Base-by-base conservation (phyloP, 176 grass and related monocot genomes). In the Aegilops speltoides region DNA sequence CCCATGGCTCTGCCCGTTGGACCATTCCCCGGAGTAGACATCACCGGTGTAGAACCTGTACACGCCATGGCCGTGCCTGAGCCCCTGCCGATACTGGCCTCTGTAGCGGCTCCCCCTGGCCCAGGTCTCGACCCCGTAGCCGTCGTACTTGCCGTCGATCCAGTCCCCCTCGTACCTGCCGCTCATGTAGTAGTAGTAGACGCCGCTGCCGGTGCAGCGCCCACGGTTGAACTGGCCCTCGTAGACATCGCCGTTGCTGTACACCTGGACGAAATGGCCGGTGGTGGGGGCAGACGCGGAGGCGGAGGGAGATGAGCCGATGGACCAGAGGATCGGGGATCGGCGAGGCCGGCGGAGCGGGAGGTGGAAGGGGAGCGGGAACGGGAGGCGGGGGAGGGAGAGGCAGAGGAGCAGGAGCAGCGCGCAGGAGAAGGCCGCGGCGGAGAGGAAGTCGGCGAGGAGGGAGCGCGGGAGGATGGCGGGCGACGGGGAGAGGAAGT, bases 141-240 rank as follows among this genome's bases (percentile, higher is more conserved):
- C 92, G n/a, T 99, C 97, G 17, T 99, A 96, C 77, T 94, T 99
- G 68, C 91, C 94, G 15, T 96, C 94, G 50, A 96, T 73, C 96
- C 96, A 98, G 68, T 94, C 90, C 10, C 97, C 97, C 79, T 99
- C 97, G 40, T 96, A 99, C 71, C 94, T 91, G 66, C 97, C 97
- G 86, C 97, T 99, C 97, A 99, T 99, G 87, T 94, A 99, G 77
- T 99, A 99, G 77, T 96, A 94, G 85, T 99, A 99, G 6, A 99
- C 92, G 76, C 97, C 97, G 26, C 92, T 96, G n/a, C 97, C 97
- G 0, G 97, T 93, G 87, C 92, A 89, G 8, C 95, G 93, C 1
- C 92, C 90, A 3, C 90, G 79, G 43, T 94, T 89, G 84, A 99
- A 96, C 61, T 99, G 94, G 32, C 97, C 97, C 89, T 99, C 97